Conservation (phyloP, 2,329 filamentous ascomycete genomes). For the Rhynchosporium secalis region DNA sequence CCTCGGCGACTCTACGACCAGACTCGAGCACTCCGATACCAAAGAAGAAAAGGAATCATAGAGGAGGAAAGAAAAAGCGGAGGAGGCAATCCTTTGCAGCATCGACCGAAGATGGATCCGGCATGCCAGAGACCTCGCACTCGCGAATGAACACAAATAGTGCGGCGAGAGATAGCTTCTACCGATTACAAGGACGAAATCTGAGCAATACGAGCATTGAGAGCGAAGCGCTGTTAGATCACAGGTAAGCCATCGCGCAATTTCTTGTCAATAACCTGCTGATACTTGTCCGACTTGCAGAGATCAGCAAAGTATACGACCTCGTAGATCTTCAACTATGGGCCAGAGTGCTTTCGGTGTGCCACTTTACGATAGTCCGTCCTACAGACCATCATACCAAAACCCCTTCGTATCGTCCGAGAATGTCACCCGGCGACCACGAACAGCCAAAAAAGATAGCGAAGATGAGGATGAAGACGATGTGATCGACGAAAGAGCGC, state of each 20-base stretch:
- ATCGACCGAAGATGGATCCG: constrained; percentile 51
- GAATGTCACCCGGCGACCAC: constrained; percentile 28
- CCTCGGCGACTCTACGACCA: constrained; percentile 29
- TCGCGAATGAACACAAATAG: constrained; percentile 35
- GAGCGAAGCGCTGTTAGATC: constrained; percentile 84
- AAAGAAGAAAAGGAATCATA: constrained; percentile 70
- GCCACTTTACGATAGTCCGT: constrained; percentile 39
- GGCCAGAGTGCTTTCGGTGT: constrained; percentile 41
- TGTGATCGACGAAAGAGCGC: constrained; percentile 51
- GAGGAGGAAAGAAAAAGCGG: constrained; percentile 72
- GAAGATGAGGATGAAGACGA: constrained; percentile 55
- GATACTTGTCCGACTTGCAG: constrained; percentile 27
- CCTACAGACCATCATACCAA: constrained; percentile 39
- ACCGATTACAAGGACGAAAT: constrained; percentile 54
- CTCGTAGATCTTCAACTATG: constrained; percentile 59
- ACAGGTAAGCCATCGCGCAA: constrained; percentile 57
- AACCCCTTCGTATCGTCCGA: constrained; percentile 38
- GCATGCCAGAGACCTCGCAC: constrained; percentile 39
- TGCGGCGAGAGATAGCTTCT: constrained; percentile 45
- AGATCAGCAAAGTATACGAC: constrained; percentile 54
- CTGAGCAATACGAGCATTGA: constrained; percentile 85
- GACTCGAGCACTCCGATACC: constrained; percentile 19
- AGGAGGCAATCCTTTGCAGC: constrained; percentile 80
- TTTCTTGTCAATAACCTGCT: constrained; percentile 19
- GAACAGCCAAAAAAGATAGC: constrained; percentile 43